A percentile compares a stretch with the other conserved stretches of the same genome.
Evolutionary conservation across 768 basidiomycete genomes (phyloP).

Genomic region (Mycena olivaceomarginata): DNA sequence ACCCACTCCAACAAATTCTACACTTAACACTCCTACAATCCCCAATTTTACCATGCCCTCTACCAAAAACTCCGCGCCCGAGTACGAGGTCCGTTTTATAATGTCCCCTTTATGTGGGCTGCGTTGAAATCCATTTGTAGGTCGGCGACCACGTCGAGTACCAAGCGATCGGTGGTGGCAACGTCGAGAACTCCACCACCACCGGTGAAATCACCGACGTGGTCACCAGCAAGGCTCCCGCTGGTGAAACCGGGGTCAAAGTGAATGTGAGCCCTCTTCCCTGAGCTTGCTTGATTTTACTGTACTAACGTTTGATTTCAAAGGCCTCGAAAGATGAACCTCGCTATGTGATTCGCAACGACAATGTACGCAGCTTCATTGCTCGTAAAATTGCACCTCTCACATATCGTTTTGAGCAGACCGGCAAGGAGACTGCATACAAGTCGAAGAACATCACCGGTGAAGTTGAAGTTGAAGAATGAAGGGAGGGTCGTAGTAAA

Average conservation of each 20-base stretch:
- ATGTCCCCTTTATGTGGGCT: no score
- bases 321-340: background rate
- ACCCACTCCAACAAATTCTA: no score
- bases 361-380: background rate
- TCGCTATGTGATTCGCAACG: conserved; percentile 2
- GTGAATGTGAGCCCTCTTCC: background rate
- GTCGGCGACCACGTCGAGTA: conserved; percentile 5
- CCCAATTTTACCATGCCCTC: background rate
- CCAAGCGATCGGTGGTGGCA: background rate
- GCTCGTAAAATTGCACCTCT: background rate
- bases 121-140: background rate
- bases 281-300: background rate
- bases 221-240: background rate
- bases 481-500: no score
- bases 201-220: background rate
- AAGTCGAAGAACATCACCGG: background rate
- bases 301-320: background rate
- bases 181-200: background rate
- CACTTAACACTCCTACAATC: background rate
- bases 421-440: conserved; percentile 2
- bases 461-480: background rate
- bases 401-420: background rate
- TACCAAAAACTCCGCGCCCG: background rate
- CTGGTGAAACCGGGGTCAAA: background rate
- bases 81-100: background rate